Evolutionary conservation across 352 stramenopile species (phyloP), one percentile per base, ranked within the genome.

Genomic region (Pythium biforme): DNA sequence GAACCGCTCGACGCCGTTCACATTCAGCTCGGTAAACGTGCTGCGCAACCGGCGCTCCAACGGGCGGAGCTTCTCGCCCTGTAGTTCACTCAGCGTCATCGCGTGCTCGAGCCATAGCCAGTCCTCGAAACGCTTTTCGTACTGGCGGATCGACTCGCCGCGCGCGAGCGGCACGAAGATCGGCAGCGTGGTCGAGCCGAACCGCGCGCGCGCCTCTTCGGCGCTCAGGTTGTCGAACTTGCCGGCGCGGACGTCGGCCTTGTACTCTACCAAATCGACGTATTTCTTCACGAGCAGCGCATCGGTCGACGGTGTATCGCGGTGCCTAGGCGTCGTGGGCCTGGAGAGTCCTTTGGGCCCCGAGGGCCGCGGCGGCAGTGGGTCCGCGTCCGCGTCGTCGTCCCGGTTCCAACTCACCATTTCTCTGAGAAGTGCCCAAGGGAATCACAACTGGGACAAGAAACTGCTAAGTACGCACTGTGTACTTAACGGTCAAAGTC

Each of bases 151-250:
- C 9, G 51, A 45, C 45, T 70, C 63, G 20, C 63, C 55, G 22
- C 23, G 49, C 25, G 55, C 55, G 17, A 70, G 43, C 25, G 55
- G 63, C 49, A 70, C 56, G 23, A 62, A 60, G 49, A 70, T 70
- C n/a, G 63, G 52, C 33, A 62, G 25, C 39, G 47, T 40, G 1
- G 29, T 8, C 12, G 46, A 51, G 39, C 62, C 54, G 29, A 56
- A 69, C 10, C 19, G 49, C n/a, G 15, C 17, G 39, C 49, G 52
- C 47, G 26, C 52, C 17, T 64, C 39, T 17, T 52, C 46, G 4
- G 14, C 17, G 0, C 0, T 53, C 2, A 64, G 47, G 9, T 34
- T 34, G 9, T 39, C 39, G 45, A 47, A 49, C 48, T 17, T 17
- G 9, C 47, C 34, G 2, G 33, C 39, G 3, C 19, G 5, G 17